These are phyloP conservation scores for Hypoxylon sp. DNA, from an alignment of 2,329 filamentous ascomycete genomes.

Conservation along the genomic window DNA sequence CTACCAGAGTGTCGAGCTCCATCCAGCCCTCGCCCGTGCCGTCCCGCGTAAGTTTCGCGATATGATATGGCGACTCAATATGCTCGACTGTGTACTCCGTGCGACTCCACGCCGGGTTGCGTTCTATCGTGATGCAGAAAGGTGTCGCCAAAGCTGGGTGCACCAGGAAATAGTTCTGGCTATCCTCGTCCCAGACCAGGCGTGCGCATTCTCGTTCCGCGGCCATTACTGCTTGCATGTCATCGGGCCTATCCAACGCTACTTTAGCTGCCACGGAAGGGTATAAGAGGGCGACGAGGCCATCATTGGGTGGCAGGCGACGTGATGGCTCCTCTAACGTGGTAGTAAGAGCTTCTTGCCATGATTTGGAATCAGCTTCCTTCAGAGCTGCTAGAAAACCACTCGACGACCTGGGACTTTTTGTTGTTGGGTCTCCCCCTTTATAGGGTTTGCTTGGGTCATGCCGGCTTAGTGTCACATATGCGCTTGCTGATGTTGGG, in stretches of 20 bases:
- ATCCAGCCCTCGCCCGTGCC: conserved; percentile 72
- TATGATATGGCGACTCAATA: conserved; percentile 71
- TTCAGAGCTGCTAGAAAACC: conserved; percentile 54
- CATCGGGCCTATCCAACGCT: conserved; percentile 72
- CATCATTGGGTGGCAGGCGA: conserved; percentile 70
- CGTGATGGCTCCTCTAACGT: conserved; percentile 70
- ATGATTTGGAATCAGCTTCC: conserved; percentile 59
- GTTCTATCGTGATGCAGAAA: conserved; percentile 72
- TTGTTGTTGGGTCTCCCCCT: conserved; percentile 56
- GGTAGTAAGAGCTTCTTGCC: conserved; percentile 71
- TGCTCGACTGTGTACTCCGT: conserved; percentile 77
- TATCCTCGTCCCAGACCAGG: conserved; percentile 79
- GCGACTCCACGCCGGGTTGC: conserved; percentile 71
- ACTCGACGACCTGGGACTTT: conserved; percentile 48
- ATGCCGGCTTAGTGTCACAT: conserved; percentile 71
- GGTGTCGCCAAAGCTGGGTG: conserved; percentile 75
- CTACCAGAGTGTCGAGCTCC: conserved; percentile 73
- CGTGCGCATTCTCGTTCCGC: conserved; percentile 79
- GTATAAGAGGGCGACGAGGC: conserved; percentile 77
- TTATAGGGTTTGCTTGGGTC: conserved; percentile 73
- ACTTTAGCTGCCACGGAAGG: conserved; percentile 75
- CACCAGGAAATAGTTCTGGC: conserved; percentile 71
- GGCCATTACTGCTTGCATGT: conserved; percentile 71
- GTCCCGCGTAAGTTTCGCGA: conserved; percentile 73
- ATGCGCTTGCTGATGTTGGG: conserved; percentile 74